Evolutionary conservation across 169 alveolate genomes (phyloP).

Genomic region (Blepharisma undulans): DNA sequence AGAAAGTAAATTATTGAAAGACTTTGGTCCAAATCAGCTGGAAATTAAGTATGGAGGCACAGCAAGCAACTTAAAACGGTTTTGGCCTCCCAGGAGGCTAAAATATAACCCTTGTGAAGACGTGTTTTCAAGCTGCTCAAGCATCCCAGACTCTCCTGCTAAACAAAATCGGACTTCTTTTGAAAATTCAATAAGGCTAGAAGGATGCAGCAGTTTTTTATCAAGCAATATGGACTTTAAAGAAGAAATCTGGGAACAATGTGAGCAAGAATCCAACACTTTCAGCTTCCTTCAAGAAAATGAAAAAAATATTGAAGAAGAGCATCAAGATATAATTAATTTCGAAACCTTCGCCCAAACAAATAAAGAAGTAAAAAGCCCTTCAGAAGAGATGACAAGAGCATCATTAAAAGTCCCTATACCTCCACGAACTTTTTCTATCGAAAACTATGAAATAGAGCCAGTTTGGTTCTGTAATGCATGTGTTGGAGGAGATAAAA

Average conservation of each 20-base stretch:
- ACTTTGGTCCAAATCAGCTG: slow-evolving; percentile 40
- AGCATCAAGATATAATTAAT: not conserved
- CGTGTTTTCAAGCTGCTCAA: not conserved
- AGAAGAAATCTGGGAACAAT: slow-evolving; percentile 19
- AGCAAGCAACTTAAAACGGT: slow-evolving; percentile 39
- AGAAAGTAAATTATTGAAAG: not conserved
- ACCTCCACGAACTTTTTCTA: not conserved
- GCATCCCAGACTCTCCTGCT: not conserved
- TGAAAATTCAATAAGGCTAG: not conserved
- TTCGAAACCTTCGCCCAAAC: not conserved
- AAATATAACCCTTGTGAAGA: not conserved
- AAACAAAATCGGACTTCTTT: not conserved
- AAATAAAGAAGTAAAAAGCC: not conserved
- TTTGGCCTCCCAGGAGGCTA: slow-evolving; percentile 14
- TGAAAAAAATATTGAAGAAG: not conserved
- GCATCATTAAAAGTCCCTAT: not conserved
- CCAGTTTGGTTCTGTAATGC: not conserved
- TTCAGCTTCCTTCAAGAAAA: not conserved
- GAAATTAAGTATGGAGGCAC: slow-evolving; percentile 54
- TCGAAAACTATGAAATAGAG: not conserved
- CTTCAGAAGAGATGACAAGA: not conserved
- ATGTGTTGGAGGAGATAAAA: not conserved
- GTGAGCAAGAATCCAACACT: not conserved
- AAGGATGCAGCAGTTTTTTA: not conserved
- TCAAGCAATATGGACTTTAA: not conserved